Base-by-base conservation (phyloP, 805 yeast genomes). In the Zygosaccharomyces bailii region DNA sequence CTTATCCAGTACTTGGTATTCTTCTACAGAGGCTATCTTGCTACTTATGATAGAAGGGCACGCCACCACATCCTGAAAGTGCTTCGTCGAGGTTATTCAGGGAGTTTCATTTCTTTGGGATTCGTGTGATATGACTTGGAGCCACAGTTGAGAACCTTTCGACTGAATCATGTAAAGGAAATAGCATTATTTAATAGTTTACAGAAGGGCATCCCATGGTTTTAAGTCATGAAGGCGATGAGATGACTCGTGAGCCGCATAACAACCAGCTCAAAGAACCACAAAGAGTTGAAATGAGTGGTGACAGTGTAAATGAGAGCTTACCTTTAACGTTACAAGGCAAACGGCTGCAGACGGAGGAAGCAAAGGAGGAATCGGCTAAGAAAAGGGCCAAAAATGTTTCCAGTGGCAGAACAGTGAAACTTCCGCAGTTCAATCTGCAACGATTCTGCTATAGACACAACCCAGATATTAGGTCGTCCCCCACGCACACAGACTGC, bases 371-470 rank as follows among this genome's bases (percentile, higher is more conserved):
- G 11, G 31, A 39, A 13, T 23, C 32, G 25, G 30, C 30, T 35
- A 39, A 20, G 16, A 42, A 45, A 11, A 23, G 30, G 9, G 23
- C 32, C 14, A 43, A 17, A 29, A 39, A 23, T 5, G 17, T 5
- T 4, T 11, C 24, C 7, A 23, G 13, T 13, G 14, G 17, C 5
- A 39, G 24, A 1, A 24, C 24, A 10, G 42, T 29, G 4, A 36
- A 20, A 16, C 44, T 58, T 31, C 68, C 68, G 16, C 52, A 56
- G 38, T 83, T 75, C 52, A 75, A 78, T 54, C 77, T 73, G 58
- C 84, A 80, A 54, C 75, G 75, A 52, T 91, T 78, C 67, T 91
- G 99, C 61, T 91, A 91, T 65, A 72, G 98, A 42, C 99, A 91
- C 65, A 87, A 91, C 59, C 98, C 98, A 2, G 90, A 87, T 44